Evolutionary conservation across 1,284 basidiomycete genomes (phyloP).

Genomic region (Leucoagaricus sp.): DNA sequence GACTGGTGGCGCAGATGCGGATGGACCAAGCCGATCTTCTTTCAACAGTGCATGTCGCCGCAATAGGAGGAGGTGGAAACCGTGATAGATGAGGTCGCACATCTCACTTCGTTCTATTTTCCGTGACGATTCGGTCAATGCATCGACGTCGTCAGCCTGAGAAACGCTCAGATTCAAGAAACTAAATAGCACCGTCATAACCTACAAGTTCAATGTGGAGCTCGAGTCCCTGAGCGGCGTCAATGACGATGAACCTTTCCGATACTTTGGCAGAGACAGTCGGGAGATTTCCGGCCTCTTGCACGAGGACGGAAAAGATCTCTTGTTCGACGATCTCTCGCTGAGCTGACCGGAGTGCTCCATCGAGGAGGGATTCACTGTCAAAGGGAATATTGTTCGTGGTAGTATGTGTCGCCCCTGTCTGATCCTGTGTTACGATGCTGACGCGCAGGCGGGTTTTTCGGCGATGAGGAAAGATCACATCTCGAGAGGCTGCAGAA

Average conservation of each 20-base stretch:
- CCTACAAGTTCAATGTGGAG: conserved; percentile 68
- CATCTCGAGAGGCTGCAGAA: conserved; percentile 39
- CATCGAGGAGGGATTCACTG: conserved; percentile 47
- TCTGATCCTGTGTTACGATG: conserved; percentile 37
- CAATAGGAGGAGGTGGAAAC: conserved; percentile 65
- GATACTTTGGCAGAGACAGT: conserved; percentile 75
- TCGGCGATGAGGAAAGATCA: conserved; percentile 68
- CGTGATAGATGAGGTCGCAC: conserved; percentile 71
- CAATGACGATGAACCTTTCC: conserved; percentile 71
- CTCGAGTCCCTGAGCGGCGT: conserved; percentile 68
- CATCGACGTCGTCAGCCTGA: neutral
- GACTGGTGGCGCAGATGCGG: neutral
- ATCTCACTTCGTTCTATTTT: conserved; percentile 34
- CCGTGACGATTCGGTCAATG: neutral
- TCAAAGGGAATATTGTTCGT: conserved; percentile 20
- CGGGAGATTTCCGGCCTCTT: conserved; percentile 69
- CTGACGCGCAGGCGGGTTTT: conserved; percentile 60
- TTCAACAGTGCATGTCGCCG: conserved; percentile 58
- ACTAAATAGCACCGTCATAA: conserved; percentile 19
- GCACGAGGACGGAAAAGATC: conserved; percentile 69
- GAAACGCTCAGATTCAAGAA: neutral
- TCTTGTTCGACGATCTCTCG: conserved; percentile 76
- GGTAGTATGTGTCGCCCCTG: conserved; percentile 26
- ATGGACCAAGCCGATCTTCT: conserved; percentile 44
- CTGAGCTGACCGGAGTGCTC: conserved; percentile 57